Evolutionary conservation across 148 eudicot genomes (phyloP).

Genomic region (Pouteria glomerata): DNA sequence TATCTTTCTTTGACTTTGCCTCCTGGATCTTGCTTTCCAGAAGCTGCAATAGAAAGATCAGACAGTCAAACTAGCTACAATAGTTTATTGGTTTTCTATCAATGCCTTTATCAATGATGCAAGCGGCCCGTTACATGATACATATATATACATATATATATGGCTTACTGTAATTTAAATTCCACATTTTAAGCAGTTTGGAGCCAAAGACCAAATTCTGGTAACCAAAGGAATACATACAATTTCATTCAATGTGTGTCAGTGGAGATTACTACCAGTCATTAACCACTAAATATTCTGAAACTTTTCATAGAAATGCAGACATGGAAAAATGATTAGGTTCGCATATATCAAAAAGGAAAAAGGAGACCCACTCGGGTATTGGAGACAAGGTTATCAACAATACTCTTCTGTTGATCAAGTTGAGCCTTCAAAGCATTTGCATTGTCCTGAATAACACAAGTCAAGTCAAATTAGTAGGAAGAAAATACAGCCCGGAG

Average conservation of each 20-base stretch:
- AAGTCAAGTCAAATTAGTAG: slow-evolving; percentile 4
- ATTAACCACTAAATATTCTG: not conserved
- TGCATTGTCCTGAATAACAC: slow-evolving; percentile 70
- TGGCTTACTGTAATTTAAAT: not conserved
- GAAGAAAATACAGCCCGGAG: not conserved
- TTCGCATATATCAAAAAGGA: not conserved
- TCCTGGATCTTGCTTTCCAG: slow-evolving; percentile 97
- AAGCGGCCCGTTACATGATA: not conserved
- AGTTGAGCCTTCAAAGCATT: slow-evolving; percentile 82
- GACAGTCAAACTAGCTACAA: slow-evolving; percentile 4
- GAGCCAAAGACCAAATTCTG: not conserved
- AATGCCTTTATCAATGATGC: not conserved
- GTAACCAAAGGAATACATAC: not conserved
- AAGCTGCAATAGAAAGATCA: slow-evolving; percentile 42
- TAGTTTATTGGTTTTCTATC: slow-evolving; percentile 1
- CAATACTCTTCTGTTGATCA: slow-evolving; percentile 85
- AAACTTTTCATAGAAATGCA: not conserved
- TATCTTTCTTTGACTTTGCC: slow-evolving; percentile 92
- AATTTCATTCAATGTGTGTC: not conserved
- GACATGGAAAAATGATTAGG: not conserved
- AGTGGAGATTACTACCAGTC: not conserved
- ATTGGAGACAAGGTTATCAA: slow-evolving; percentile 91
- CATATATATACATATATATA: slow-evolving; percentile 1
- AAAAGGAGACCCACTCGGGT: slow-evolving; percentile 59
- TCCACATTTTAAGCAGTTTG: not conserved